These are phyloP conservation scores for Leccinum aurantiacum DNA, from an alignment of 768 basidiomycete species.

Conservation along the genomic window DNA sequence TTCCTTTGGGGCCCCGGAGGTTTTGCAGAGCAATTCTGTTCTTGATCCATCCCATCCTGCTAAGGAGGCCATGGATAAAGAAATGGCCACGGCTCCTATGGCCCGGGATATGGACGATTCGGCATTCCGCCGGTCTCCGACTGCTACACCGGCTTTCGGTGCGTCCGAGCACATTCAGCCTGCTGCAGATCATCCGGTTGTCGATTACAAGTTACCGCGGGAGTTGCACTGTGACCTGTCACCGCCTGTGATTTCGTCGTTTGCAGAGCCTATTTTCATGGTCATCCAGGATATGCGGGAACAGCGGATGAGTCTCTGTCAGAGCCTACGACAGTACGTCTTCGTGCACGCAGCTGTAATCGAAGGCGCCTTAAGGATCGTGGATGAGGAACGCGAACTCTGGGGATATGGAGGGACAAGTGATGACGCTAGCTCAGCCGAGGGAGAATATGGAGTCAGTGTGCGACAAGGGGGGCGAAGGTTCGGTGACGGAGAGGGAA, in stretches of 20 bases:
- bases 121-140: conserved; percentile 1
- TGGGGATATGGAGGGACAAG: conserved; percentile 27
- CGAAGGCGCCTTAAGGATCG: conserved; percentile 74
- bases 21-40: not conserved
- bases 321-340: conserved; percentile 91
- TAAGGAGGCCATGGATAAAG: conserved; percentile 3
- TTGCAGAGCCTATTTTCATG: conserved; percentile 75
- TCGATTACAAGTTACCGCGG: conserved; percentile 66
- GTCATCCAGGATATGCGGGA: conserved; percentile 93
- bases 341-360: conserved; percentile 88
- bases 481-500: conserved; percentile 17
- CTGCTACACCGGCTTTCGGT: not conserved
- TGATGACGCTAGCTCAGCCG: conserved; percentile 22
- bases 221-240: conserved; percentile 51
- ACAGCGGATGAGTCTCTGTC: conserved; percentile 95
- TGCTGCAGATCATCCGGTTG: conserved; percentile 18
- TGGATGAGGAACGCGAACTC: conserved; percentile 64
- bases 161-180: conserved; percentile 12
- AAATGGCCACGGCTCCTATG: not conserved
- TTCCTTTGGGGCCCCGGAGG: not conserved
- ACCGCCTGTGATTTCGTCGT: conserved; percentile 60
- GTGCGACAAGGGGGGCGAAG: conserved; percentile 16
- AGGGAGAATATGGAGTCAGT: conserved; percentile 7
- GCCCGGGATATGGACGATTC: conserved; percentile 2
- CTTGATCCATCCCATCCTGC: conserved; percentile 1